Base-by-base conservation (phyloP, 2,329 filamentous ascomycete genomes). In the Anisogramma anomala region DNA sequence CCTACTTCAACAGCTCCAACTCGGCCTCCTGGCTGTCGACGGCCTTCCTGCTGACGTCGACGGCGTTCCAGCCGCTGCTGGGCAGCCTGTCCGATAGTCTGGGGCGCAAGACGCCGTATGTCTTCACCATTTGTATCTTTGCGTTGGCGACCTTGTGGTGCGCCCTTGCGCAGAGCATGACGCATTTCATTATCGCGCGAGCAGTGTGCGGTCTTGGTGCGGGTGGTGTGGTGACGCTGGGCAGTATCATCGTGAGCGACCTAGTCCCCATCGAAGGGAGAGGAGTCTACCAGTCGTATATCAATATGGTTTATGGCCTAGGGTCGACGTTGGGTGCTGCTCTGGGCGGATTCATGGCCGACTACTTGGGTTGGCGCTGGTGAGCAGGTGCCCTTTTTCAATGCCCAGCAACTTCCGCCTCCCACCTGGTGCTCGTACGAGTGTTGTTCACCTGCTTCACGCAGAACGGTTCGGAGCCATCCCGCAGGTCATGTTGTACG, bases 21-120 rank as follows among this genome's bases (percentile, higher is more conserved):
- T 77, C 77, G 34, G 84, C 84, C 3, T 86, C 83, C 2, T 91
- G 84, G 84, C 67, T 89, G 4, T 86, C 82, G 2, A 89, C 84
- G 0, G 76, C 82, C 0, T 89, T 87, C 49, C 61, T 89, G 26
- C 67, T 91, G 27, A 86, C 84, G 0, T 83, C 77, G 3, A 87
- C 83, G 1, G 76, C 79, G 18, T 80, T 85, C 43, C 80, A 87
- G 58, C 83, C 84, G 0, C 62, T 89, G 1, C 74, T 84, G 48
- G 84, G 82, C 3, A 72, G 84, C 2, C 57, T 87, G 1, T 86
- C 82, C 2, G 84, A 89, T 58, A 77, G 79, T 0, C 62, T 87
- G 44, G 83, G 84, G 9, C 67, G 83, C 33, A 82, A 79, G 45
- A 63, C 67, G 14, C 69, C 80, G 1, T 86, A 84, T 51, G 61